phyloP scores from a whole-genome alignment of 164 flowering plant genomes.

The Litsea cubeba region DNA sequence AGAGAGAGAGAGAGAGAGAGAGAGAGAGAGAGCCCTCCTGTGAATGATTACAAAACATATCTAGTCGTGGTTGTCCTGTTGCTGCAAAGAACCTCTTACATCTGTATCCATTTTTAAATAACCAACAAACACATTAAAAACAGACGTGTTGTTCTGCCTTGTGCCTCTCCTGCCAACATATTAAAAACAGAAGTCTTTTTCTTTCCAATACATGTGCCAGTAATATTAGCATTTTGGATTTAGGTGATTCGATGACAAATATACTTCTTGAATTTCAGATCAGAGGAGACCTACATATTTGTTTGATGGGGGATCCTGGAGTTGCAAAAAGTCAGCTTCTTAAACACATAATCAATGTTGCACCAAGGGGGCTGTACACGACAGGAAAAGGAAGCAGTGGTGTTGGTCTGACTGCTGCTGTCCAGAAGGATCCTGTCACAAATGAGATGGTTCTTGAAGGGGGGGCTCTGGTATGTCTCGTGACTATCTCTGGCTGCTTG shows the following conservation, averaged over 20 bases:
- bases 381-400: slow-evolving; percentile 99
- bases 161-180: no score
- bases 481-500: not conserved
- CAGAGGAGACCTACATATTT: slow-evolving; percentile 92
- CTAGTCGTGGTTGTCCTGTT: no score
- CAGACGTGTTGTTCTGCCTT: no score
- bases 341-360: slow-evolving; percentile 93
- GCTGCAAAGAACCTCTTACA: not conserved
- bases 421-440: slow-evolving; percentile 94
- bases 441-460: slow-evolving; percentile 99
- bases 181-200: no score
- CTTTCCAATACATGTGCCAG: not conserved
- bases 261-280: slow-evolving; percentile 50
- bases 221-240: not conserved
- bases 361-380: slow-evolving; percentile 97
- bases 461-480: slow-evolving; percentile 80
- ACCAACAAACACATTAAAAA: no score
- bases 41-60: no score
- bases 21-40: no score
- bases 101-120: not conserved
- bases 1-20: no score
- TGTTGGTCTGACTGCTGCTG: slow-evolving; percentile 99
- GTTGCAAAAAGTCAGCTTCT: slow-evolving; percentile 99
- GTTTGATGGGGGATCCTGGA: slow-evolving; percentile 99
- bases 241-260: not conserved